A percentile compares a stretch with the other conserved stretches of the same genome.
Evolutionary conservation across 176 grass and related monocot species (phyloP).

Genomic region (Hordeum marinum): DNA sequence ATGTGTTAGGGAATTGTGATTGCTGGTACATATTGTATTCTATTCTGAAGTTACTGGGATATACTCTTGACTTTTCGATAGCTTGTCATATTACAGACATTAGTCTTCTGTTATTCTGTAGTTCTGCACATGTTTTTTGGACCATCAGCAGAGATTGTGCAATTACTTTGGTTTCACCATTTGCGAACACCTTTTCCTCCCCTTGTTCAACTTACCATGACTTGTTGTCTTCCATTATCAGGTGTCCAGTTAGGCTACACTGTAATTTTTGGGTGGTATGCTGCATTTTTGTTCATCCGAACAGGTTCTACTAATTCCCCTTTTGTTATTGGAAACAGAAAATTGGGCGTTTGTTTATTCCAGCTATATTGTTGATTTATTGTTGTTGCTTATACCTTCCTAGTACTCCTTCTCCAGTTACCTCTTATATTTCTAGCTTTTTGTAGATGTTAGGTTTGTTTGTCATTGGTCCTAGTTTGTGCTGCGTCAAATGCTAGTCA

Average conservation of each 20-base stretch:
- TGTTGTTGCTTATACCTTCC: neutral
- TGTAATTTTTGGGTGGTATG: constrained; percentile 93
- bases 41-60: neutral
- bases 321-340: neutral
- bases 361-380: neutral
- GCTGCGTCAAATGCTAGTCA: neutral
- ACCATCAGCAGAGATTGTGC: neutral
- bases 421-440: constrained; percentile 9
- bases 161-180: neutral
- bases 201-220: constrained; percentile 1
- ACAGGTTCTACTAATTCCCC: constrained; percentile 55
- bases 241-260: constrained; percentile 94
- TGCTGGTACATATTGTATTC: neutral
- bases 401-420: neutral
- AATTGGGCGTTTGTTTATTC: neutral
- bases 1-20: neutral
- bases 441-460: neutral
- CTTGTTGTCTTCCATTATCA: constrained; percentile 23
- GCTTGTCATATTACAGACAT: neutral
- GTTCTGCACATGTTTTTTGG: neutral
- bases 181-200: neutral
- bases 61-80: neutral
- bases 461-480: neutral
- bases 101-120: neutral
- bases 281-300: constrained; percentile 84